Evolutionary conservation across 1,284 basidiomycete species (phyloP), one percentile per base, ranked within the genome.

Genomic region (Cryptococcus jaspeensis): DNA sequence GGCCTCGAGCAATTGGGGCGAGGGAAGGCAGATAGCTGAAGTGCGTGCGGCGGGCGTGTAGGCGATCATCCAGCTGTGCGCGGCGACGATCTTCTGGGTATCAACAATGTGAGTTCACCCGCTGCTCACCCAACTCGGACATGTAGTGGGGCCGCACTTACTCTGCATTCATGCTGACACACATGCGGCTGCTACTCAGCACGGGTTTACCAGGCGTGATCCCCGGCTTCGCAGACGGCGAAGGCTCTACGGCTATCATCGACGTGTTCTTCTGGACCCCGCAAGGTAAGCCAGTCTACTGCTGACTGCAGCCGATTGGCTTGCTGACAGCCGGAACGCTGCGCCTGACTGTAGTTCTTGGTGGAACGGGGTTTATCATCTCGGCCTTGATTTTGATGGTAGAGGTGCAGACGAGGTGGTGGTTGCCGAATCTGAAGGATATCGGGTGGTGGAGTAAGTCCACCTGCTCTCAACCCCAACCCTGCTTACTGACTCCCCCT

Each of bases 21-120:
- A n/a, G n/a, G n/a, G n/a, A n/a, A n/a, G n/a, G n/a, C n/a, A n/a
- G 5, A 50, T 23, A 11, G n/a, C n/a, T n/a, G n/a, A n/a, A n/a
- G n/a, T n/a, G n/a, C n/a, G n/a, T n/a, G n/a, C n/a, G n/a, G n/a
- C n/a, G n/a, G 36, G 16, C 16, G 16, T 51, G 4, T 51, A 72
- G 70, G 81, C 80, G 0, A 75, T 81, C 45, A 70, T 81, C 18
- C 84, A 85, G 66, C 68, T 84, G 28, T 78, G 75, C 51, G 84
- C 80, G 0, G 84, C 84, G 0, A 80, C 80, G 1, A 78, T 85
- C 50, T 85, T 85, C 74, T 85, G 84, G 84, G 80, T 84, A 20
- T 71, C 75, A 13, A 83, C 82, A 1, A 73, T 83, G 77, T 78
- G 51, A 51, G 63, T 53, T 9, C n/a, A n/a, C n/a, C n/a, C n/a